A percentile compares a stretch with the other conserved stretches of the same genome.
Evolutionary conservation across 805 yeast species (phyloP).

Genomic region (Kazachstania viticola): DNA sequence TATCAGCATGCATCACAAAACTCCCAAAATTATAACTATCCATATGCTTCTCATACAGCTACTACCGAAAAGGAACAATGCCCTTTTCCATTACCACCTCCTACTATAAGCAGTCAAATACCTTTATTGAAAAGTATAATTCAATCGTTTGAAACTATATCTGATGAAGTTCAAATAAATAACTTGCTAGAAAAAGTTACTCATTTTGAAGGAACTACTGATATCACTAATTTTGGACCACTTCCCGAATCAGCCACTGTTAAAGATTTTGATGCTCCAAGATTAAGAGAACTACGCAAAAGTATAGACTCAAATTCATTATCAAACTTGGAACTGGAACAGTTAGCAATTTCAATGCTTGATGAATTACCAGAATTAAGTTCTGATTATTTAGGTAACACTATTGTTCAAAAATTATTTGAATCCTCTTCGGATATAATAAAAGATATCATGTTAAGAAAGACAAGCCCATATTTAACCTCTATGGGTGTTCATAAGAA

Average conservation of each 20-base stretch:
- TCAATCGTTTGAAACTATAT: constrained; percentile 13
- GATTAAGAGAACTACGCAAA: constrained; percentile 76
- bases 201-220: constrained; percentile 35
- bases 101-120: constrained; percentile 11
- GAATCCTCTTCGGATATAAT: constrained; percentile 57
- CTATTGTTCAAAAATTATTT: constrained; percentile 86
- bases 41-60: constrained; percentile 6
- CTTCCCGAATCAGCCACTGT: constrained; percentile 58
- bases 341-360: constrained; percentile 69
- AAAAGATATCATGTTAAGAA: constrained; percentile 70
- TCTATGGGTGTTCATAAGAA: constrained; percentile 93
- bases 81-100: constrained; percentile 28
- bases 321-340: constrained; percentile 60
- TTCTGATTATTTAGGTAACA: constrained; percentile 89
- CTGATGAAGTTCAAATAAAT: constrained; percentile 24
- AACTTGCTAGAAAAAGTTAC: constrained; percentile 36
- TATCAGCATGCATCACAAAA: constrained; percentile 7
- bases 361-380: constrained; percentile 84
- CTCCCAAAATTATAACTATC: constrained; percentile 8
- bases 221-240: constrained; percentile 48
- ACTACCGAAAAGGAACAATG: constrained; percentile 25
- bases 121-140: constrained; percentile 12
- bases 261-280: constrained; percentile 79
- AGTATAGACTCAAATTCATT: constrained; percentile 44
- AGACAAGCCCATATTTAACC: constrained; percentile 67